Conservation (phyloP, 805 yeast species). For the Kluyveromyces siamensis region DNA sequence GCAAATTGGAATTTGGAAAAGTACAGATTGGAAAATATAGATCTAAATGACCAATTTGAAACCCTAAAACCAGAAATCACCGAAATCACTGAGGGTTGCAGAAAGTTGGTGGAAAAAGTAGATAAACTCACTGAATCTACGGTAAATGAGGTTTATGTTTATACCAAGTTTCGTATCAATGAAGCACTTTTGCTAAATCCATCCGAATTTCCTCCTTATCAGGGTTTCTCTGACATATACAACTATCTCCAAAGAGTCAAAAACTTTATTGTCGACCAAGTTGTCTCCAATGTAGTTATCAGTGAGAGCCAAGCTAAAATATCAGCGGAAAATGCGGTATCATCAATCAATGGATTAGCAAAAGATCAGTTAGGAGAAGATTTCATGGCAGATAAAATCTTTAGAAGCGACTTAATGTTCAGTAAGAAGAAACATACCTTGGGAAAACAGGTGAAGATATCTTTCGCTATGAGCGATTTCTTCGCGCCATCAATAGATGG, state of each 20-base stretch:
- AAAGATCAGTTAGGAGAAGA: conserved; percentile 54
- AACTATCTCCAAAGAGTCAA: conserved; percentile 68
- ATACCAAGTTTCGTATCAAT: conserved; percentile 45
- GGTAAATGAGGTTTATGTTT: conserved; percentile 48
- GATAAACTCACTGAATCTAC: conserved; percentile 55
- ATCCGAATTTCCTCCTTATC: conserved; percentile 36
- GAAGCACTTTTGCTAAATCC: conserved; percentile 37
- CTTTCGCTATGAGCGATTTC: conserved; percentile 62
- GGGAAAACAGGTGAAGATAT: conserved; percentile 47
- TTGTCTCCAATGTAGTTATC: conserved; percentile 51
- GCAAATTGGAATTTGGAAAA: conserved; percentile 55
- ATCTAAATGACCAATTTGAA: conserved; percentile 40
- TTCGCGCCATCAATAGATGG: conserved; percentile 68
- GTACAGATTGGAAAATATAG: conserved; percentile 40
- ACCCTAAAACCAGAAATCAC: conserved; percentile 59
- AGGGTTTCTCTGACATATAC: conserved; percentile 54
- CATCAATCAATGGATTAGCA: conserved; percentile 55
- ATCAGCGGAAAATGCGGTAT: conserved; percentile 52
- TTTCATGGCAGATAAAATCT: conserved; percentile 46
- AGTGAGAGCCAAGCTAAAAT: conserved; percentile 65
- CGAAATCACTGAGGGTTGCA: conserved; percentile 41
- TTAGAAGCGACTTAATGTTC: conserved; percentile 75
- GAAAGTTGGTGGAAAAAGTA: conserved; percentile 46
- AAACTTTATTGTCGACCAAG: conserved; percentile 50
- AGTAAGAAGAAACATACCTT: conserved; percentile 59